phyloP scores from a whole-genome alignment of 352 stramenopile species.

The Thalassiosira gravida region DNA sequence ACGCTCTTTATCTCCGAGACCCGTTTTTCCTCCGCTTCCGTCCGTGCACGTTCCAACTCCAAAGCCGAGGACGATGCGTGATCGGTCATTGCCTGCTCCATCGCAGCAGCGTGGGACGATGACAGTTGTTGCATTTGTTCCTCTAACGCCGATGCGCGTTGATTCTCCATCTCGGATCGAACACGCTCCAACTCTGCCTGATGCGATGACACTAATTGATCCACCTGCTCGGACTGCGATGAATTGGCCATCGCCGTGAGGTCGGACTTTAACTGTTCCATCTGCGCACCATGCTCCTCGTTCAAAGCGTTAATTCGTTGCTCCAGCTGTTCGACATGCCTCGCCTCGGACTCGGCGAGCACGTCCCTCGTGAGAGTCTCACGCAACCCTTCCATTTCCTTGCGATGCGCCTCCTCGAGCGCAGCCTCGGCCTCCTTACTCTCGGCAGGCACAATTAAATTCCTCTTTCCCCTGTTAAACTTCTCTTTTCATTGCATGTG shows the following conservation, averaged over 20 bases:
- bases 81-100: constrained; percentile 19
- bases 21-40: constrained; percentile 23
- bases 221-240: constrained; percentile 41
- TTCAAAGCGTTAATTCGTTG: constrained; percentile 56
- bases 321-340: constrained; percentile 50
- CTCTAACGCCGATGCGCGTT: constrained; percentile 50
- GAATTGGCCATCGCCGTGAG: constrained; percentile 35
- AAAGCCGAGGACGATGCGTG: background rate
- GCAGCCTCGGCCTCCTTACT: constrained; percentile 35
- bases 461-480: no score
- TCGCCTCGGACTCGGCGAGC: constrained; percentile 47
- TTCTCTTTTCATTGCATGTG: no score
- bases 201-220: constrained; percentile 37
- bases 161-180: constrained; percentile 38
- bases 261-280: constrained; percentile 51
- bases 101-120: constrained; percentile 20
- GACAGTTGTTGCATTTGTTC: constrained; percentile 48
- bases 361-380: constrained; percentile 49
- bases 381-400: constrained; percentile 45
- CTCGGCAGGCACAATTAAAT: no score
- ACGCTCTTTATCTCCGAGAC: background rate
- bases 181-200: constrained; percentile 32
- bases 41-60: constrained; percentile 11
- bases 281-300: constrained; percentile 35
- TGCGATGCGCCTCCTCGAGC: constrained; percentile 5